Evolutionary conservation across 2,329 filamentous ascomycete species (phyloP).

Genomic region (Aspergillus oerlinghausenensis): DNA sequence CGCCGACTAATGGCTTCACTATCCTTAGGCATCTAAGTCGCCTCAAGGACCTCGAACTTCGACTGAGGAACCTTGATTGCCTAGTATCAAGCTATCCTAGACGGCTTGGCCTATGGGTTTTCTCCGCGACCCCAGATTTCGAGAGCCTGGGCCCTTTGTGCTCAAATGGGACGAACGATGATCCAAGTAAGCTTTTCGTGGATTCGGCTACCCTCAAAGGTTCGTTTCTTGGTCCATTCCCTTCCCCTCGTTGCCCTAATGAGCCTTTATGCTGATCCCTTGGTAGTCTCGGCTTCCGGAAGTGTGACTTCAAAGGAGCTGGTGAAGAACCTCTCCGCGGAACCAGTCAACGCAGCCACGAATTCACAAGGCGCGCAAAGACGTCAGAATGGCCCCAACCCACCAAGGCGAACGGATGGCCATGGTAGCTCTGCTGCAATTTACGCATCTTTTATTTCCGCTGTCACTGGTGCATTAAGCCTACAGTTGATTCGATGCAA

Average conservation of each 20-base stretch:
- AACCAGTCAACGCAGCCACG: conserved; percentile 19
- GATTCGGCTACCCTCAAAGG: conserved; percentile 32
- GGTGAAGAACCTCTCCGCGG: conserved; percentile 32
- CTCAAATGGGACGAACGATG: conserved; percentile 19
- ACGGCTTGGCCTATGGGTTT: conserved; percentile 38
- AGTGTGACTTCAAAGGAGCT: conserved; percentile 31
- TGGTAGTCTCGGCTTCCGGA: conserved; percentile 32
- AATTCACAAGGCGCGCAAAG: conserved; percentile 21
- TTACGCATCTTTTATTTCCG: conserved; percentile 38
- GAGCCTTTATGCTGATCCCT: conserved; percentile 2
- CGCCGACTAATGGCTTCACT: conserved; percentile 33
- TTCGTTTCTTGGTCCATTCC: conserved; percentile 7
- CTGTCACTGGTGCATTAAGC: conserved; percentile 33
- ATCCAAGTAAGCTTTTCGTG: conserved; percentile 27
- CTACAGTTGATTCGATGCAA: conserved; percentile 33
- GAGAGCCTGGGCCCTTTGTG: conserved; percentile 29
- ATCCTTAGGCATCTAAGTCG: conserved; percentile 37
- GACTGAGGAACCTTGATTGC: conserved; percentile 32
- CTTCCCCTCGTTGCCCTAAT: neutral
- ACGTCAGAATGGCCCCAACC: conserved; percentile 17
- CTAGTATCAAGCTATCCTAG: conserved; percentile 36
- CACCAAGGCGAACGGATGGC: conserved; percentile 26
- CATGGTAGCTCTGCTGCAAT: conserved; percentile 32
- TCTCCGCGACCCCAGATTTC: conserved; percentile 37
- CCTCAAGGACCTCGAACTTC: conserved; percentile 36